Evolutionary conservation across 441 rosid species (phyloP).

Genomic region (Erodium texanum): DNA sequence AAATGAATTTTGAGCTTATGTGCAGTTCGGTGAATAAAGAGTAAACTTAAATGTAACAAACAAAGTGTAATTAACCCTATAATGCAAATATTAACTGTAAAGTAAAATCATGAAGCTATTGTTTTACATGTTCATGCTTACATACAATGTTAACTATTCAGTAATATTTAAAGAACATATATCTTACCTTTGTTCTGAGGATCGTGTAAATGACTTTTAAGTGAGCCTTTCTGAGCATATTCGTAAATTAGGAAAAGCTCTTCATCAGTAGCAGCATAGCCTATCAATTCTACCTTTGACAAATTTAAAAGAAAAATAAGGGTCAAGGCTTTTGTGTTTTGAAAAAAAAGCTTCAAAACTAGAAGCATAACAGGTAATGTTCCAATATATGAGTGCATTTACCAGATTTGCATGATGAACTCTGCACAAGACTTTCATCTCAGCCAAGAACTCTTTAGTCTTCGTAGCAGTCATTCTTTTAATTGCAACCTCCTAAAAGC

Average conservation of each 20-base stretch:
- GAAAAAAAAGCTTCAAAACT: constrained; percentile 8
- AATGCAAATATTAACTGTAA: too few species aligned
- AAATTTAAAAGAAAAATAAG: constrained; percentile 27
- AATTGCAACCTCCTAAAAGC: constrained; percentile 71
- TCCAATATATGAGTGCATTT: constrained; percentile 19
- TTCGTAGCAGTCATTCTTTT: constrained; percentile 95
- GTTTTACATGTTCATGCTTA: background rate
- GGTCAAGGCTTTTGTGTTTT: constrained; percentile 22
- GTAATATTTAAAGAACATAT: background rate
- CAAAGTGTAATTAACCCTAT: too few species aligned
- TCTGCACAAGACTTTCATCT: constrained; percentile 89
- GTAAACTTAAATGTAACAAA: too few species aligned
- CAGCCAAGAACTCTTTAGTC: constrained; percentile 88
- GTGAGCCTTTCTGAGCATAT: constrained; percentile 85
- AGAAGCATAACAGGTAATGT: background rate
- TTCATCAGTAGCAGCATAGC: constrained; percentile 66
- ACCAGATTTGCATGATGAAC: constrained; percentile 98
- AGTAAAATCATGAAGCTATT: too few species aligned
- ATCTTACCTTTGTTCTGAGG: constrained; percentile 77
- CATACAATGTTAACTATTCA: background rate
- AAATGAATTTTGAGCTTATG: too few species aligned
- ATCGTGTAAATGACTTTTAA: constrained; percentile 76
- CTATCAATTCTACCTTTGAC: constrained; percentile 94
- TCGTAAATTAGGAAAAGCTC: constrained; percentile 90
- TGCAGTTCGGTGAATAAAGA: too few species aligned